Percentiles rank a stretch among this genome's conserved stretches.
Conservation (phyloP, 306 rosid genomes). For the Leucaena leucocephala region DNA sequence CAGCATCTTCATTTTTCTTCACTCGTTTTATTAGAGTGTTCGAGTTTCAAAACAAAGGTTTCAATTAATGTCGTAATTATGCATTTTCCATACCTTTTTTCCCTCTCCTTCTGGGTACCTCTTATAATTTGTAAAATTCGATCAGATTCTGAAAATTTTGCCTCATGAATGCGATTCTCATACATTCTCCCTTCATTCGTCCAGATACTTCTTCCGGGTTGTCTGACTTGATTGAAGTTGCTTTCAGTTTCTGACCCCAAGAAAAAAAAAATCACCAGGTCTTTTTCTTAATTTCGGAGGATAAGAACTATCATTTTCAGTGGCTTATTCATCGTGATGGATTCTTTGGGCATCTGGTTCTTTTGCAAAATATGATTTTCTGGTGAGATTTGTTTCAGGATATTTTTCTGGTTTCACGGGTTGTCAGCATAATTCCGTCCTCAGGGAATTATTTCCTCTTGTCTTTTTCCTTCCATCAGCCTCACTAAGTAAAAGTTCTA, state of each 20-base stretch:
- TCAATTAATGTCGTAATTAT: neutral
- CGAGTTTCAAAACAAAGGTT: neutral
- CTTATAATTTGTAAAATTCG: conserved; percentile 4
- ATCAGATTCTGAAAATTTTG: neutral
- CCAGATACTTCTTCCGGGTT: conserved; percentile 4
- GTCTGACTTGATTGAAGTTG: conserved; percentile 22
- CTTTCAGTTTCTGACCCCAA: neutral
- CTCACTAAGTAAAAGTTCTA: neutral
- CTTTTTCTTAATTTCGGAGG: conserved; percentile 33
- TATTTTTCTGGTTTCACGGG: conserved; percentile 20
- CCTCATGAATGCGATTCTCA: conserved; percentile 15
- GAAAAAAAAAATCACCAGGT: neutral
- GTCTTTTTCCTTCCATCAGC: neutral
- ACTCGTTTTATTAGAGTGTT: neutral
- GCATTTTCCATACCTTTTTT: neutral
- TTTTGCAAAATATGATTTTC: conserved; percentile 19
- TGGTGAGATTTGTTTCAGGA: conserved; percentile 14
- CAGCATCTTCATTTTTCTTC: conserved; percentile 9
- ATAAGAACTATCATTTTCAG: neutral
- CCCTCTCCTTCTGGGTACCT: neutral
- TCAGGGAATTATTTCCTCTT: neutral
- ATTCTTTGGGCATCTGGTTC: conserved; percentile 36
- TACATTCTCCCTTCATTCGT: neutral
- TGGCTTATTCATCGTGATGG: conserved; percentile 30
- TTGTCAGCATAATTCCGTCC: neutral